phyloP scores from a whole-genome alignment of 228 moss, liverwort and hornwort genomes.

The Sphagnum fallax region DNA sequence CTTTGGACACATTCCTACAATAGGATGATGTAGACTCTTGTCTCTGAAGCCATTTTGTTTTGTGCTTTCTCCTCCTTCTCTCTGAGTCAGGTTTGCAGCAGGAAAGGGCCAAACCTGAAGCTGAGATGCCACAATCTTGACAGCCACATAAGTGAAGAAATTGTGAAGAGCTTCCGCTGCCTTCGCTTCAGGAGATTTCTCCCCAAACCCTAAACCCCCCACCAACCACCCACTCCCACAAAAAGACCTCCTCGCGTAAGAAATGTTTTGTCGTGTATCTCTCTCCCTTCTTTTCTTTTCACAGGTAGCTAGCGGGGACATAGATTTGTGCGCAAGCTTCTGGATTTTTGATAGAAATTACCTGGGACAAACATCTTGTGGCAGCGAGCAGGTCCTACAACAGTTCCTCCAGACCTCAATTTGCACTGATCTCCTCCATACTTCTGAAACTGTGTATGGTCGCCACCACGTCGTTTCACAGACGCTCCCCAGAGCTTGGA shows the following conservation, averaged over 20 bases:
- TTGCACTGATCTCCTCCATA: constrained; percentile 11
- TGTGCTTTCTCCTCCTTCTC: background rate
- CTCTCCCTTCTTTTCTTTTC: background rate
- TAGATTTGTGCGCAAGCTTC: background rate
- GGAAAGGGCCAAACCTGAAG: constrained; percentile 42
- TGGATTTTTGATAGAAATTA: constrained; percentile 4
- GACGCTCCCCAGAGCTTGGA: constrained; percentile 24
- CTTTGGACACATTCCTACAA: no score
- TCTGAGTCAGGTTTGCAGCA: background rate
- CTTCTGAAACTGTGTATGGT: background rate
- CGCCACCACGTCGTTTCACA: constrained; percentile 7
- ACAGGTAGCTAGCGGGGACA: constrained; percentile 4
- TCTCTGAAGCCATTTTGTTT: no score
- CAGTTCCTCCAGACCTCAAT: constrained; percentile 16
- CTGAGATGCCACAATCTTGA: constrained; percentile 79
- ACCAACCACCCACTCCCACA: constrained; percentile 9
- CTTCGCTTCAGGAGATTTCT: constrained; percentile 82
- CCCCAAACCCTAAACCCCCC: constrained; percentile 53
- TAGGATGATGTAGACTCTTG: no score
- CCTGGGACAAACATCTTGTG: constrained; percentile 87
- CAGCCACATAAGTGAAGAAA: constrained; percentile 82
- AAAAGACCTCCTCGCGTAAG: background rate
- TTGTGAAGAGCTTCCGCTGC: constrained; percentile 78
- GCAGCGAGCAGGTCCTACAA: constrained; percentile 26
- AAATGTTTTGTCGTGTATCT: background rate